phyloP scores from a whole-genome alignment of 495 filamentous ascomycete genomes.

The Penicillium odoratum region DNA sequence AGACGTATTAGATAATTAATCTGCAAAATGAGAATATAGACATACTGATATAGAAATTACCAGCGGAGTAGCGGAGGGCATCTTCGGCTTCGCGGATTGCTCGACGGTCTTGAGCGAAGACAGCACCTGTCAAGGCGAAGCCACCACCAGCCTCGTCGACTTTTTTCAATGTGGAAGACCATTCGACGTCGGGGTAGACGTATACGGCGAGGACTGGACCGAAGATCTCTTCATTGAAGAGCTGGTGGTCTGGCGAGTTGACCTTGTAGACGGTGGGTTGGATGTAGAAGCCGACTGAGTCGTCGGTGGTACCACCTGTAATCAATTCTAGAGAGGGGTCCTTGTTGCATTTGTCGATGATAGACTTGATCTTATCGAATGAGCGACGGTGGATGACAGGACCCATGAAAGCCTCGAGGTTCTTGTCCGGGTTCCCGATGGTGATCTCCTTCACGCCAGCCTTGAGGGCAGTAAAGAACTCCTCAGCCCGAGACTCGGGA shows the following conservation, averaged over 20 bases:
- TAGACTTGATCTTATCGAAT: constrained; percentile 67
- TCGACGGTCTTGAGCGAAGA: constrained; percentile 70
- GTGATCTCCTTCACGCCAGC: constrained; percentile 36
- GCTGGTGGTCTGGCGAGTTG: constrained; percentile 58
- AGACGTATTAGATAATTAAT: neutral
- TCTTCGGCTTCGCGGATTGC: constrained; percentile 72
- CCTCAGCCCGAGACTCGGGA: constrained; percentile 61
- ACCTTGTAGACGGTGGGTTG: constrained; percentile 71
- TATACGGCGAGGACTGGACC: constrained; percentile 70
- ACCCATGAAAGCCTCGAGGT: constrained; percentile 67
- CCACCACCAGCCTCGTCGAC: constrained; percentile 59
- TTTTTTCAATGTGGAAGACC: constrained; percentile 52
- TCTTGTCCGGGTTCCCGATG: constrained; percentile 60
- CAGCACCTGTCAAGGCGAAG: constrained; percentile 74
- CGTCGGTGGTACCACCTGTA: constrained; percentile 68
- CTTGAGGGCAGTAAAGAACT: constrained; percentile 58
- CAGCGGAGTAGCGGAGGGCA: constrained; percentile 70
- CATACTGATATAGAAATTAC: constrained; percentile 81
- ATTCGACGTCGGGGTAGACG: constrained; percentile 68
- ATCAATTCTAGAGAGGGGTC: constrained; percentile 65
- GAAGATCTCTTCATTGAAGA: constrained; percentile 75
- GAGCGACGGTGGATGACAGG: constrained; percentile 74
- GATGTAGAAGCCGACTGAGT: constrained; percentile 67
- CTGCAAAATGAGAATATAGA: neutral
- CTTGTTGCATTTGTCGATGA: constrained; percentile 66